These are phyloP conservation scores for Phyllostachys edulis DNA, from an alignment of 176 grass and related monocot species.

Conservation along the genomic window DNA sequence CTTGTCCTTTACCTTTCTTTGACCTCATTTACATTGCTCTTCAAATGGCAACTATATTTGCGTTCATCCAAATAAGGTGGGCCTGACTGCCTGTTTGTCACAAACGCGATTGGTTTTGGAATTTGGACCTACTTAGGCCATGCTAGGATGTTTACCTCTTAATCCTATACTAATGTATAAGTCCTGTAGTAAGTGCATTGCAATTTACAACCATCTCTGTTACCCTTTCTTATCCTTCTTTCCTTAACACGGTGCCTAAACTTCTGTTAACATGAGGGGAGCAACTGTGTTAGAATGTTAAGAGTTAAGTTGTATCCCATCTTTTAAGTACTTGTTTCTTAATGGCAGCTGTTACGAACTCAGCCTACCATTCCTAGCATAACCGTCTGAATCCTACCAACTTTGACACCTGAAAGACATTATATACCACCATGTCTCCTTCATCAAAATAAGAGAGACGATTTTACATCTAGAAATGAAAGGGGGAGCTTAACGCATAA, in stretches of 20 bases:
- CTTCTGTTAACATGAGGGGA: neutral
- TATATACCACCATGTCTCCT: neutral
- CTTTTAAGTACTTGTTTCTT: neutral
- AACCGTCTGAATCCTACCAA: neutral
- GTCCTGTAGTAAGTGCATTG: neutral
- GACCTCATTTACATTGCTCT: neutral
- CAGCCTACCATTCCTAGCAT: neutral
- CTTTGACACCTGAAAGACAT: neutral
- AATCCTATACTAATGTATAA: neutral
- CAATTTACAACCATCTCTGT: neutral
- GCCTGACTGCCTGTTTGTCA: neutral
- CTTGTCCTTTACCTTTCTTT: neutral
- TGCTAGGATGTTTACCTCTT: neutral
- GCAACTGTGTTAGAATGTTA: neutral
- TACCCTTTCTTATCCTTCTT: neutral
- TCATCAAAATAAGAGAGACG: neutral
- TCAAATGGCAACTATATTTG: neutral
- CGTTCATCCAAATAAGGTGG: neutral
- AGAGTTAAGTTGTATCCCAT: too few species aligned
- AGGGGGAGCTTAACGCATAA: neutral
- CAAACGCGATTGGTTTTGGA: neutral
- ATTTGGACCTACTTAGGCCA: neutral
- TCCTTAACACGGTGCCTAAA: neutral
- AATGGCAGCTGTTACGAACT: neutral
- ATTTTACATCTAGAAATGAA: neutral